Conservation (phyloP, 495 filamentous ascomycete genomes). For the Paragyromitra xinjiangensis region DNA sequence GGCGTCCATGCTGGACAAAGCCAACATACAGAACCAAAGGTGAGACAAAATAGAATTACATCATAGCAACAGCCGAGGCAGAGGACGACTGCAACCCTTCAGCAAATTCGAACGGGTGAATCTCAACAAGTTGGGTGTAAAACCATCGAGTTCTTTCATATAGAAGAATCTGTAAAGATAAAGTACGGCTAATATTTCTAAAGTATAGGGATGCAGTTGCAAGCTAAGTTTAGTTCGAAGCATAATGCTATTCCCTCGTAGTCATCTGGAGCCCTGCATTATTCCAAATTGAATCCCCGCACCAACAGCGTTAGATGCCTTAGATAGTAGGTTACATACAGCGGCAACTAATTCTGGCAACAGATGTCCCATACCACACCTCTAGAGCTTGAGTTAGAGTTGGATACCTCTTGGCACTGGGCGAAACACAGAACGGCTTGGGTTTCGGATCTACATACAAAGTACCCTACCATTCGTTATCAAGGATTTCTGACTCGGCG, state of each 20-base stretch:
- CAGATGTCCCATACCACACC: neutral
- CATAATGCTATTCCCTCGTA: neutral
- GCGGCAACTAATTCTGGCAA: neutral
- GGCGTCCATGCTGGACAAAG: neutral
- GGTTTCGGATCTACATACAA: conserved; percentile 4
- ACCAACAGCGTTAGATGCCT: neutral
- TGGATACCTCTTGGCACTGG: neutral
- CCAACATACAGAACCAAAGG: no score
- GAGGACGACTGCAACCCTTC: neutral
- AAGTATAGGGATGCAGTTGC: neutral
- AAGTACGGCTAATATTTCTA: neutral
- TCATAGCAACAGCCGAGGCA: conserved; percentile 21
- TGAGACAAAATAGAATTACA: no score
- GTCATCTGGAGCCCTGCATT: neutral
- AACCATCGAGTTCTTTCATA: neutral
- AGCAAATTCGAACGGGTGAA: neutral
- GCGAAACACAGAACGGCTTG: neutral
- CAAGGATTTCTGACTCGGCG: neutral
- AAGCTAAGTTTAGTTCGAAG: neutral
- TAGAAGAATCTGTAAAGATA: neutral
- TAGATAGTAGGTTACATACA: neutral
- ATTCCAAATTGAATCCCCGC: neutral
- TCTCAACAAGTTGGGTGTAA: neutral
- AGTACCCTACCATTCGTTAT: conserved; percentile 21
- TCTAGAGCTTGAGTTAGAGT: neutral